phyloP scores from a whole-genome alignment of 441 rosid genomes.

The Hura crepitans region DNA sequence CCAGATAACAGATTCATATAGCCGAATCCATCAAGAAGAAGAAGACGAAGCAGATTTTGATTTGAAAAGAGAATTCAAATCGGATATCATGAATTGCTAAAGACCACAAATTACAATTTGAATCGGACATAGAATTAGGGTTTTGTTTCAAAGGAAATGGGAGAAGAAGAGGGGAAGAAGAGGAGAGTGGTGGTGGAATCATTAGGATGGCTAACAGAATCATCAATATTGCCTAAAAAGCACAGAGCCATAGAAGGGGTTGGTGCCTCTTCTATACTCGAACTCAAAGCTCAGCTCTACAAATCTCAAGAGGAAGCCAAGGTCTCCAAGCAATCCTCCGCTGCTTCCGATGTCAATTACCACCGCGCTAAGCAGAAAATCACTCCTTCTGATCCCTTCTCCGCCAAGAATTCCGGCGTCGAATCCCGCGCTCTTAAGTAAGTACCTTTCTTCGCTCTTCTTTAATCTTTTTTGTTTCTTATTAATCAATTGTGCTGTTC shows the following conservation, averaged over 20 bases:
- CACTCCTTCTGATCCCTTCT: conserved; percentile 45
- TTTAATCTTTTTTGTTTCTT: no score
- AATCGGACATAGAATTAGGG: not conserved
- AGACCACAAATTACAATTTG: not conserved
- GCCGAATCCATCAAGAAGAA: not conserved
- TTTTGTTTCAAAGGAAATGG: conserved; percentile 20
- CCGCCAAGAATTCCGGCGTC: conserved; percentile 74
- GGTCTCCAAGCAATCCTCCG: conserved; percentile 50
- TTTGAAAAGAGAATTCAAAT: not conserved
- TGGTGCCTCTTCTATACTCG: conserved; percentile 76
- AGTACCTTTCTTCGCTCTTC: not conserved
- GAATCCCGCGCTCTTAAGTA: conserved; percentile 70
- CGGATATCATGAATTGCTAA: not conserved
- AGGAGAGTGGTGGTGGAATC: conserved; percentile 73
- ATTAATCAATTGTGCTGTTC: not conserved
- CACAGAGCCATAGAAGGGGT: conserved; percentile 85
- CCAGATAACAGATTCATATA: not conserved
- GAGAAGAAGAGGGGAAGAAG: conserved; percentile 49
- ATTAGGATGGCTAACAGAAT: conserved; percentile 92
- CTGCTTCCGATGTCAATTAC: conserved; percentile 50
- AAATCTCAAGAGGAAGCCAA: conserved; percentile 76
- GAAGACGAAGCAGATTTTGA: not conserved
- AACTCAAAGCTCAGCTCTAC: conserved; percentile 90
- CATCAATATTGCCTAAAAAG: conserved; percentile 79
- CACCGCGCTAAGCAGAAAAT: conserved; percentile 74